phyloP scores from a whole-genome alignment of 306 rosid species.

The Prunus armeniaca region DNA sequence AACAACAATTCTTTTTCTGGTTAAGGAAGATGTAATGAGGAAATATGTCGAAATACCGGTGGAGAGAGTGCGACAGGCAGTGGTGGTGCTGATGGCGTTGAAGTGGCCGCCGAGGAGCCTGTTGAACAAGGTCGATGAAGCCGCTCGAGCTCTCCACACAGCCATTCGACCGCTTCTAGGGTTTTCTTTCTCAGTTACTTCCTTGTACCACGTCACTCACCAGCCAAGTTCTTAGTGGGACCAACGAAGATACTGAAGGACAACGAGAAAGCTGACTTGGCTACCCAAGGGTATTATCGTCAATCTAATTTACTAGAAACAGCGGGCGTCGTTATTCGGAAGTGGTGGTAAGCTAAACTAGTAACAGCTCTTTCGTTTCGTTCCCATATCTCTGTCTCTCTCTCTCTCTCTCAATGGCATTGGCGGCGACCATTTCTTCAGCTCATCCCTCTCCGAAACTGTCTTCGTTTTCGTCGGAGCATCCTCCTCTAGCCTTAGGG shows the following conservation, averaged over 20 bases:
- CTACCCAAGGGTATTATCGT: not conserved
- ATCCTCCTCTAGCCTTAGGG: not conserved
- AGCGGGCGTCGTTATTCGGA: not conserved
- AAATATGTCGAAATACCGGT: not conserved
- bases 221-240: not conserved
- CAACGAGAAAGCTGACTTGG: not conserved
- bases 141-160: slow-evolving; percentile 16
- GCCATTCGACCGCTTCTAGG: slow-evolving; percentile 8
- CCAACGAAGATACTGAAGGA: not conserved
- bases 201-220: not conserved
- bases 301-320: not conserved
- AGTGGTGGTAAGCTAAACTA: not conserved
- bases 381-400: not conserved
- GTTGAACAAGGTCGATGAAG: slow-evolving; percentile 7
- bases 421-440: slow-evolving; percentile 6
- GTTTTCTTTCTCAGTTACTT: not conserved
- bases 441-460: not conserved
- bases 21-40: not conserved
- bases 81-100: not conserved
- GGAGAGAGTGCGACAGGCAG: not conserved
- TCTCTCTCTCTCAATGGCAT: not conserved
- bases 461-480: not conserved
- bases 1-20: not conserved
- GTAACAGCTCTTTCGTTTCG: not conserved
- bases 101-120: not conserved